A percentile compares a stretch with the other conserved stretches of the same genome.
Evolutionary conservation across 2,329 filamentous ascomycete species (phyloP).

Genomic region (Trichothecium sympodiale): DNA sequence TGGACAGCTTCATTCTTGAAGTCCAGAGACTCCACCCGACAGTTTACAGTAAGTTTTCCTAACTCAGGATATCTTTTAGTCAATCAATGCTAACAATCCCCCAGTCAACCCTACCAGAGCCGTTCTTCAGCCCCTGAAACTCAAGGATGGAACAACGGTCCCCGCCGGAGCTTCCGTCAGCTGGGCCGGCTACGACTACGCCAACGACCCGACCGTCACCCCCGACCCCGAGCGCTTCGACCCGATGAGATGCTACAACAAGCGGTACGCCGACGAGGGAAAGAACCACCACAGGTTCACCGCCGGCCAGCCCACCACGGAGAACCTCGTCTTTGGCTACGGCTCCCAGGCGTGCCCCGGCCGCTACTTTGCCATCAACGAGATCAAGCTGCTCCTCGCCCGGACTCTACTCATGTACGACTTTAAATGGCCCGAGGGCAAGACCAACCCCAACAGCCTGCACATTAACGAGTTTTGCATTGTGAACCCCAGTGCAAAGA

Average conservation of each 20-base stretch:
- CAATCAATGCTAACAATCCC: too few species aligned
- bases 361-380: slow-evolving; percentile 8
- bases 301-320: slow-evolving; percentile 1
- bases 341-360: slow-evolving; percentile 10
- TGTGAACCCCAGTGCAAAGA: too few species aligned
- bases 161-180: too few species aligned
- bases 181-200: too few species aligned
- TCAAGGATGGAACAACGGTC: too few species aligned
- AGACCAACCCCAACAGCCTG: background rate
- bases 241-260: too few species aligned
- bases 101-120: background rate
- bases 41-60: background rate
- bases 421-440: slow-evolving; percentile 15
- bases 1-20: slow-evolving; percentile 3
- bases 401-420: slow-evolving; percentile 8
- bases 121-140: too few species aligned
- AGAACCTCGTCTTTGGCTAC: slow-evolving; percentile 10
- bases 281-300: too few species aligned
- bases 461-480: background rate
- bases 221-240: too few species aligned
- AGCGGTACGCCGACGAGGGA: background rate
- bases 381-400: slow-evolving; percentile 11
- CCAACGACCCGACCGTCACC: too few species aligned
- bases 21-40: background rate
- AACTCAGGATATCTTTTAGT: background rate